phyloP scores from a whole-genome alignment of 495 filamentous ascomycete genomes.

The Letharia columbiana region DNA sequence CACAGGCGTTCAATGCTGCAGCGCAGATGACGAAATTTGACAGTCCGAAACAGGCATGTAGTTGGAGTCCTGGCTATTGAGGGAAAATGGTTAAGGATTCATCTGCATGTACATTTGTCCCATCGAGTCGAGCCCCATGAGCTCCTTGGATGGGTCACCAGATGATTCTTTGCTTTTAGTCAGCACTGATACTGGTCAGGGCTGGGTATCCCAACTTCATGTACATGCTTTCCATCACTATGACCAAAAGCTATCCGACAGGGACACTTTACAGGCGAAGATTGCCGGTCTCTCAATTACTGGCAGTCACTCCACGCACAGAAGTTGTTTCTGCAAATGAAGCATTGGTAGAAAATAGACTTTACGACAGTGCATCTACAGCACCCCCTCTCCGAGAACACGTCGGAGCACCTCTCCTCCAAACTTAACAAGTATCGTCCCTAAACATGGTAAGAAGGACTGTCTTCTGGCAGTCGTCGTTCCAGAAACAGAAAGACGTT shows the following conservation, averaged over 20 bases:
- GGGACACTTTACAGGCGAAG: too few species aligned
- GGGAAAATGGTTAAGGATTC: background rate
- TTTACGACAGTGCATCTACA: background rate
- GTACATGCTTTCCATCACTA: background rate
- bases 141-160: background rate
- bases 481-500: background rate
- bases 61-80: conserved; percentile 16
- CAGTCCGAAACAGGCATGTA: conserved; percentile 26
- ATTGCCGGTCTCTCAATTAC: background rate
- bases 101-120: background rate
- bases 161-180: background rate
- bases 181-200: background rate
- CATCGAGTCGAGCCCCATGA: background rate
- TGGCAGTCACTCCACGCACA: background rate
- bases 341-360: background rate
- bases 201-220: background rate
- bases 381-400: too few species aligned
- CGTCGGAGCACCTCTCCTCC: too few species aligned
- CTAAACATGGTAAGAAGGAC: too few species aligned
- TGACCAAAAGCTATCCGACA: background rate
- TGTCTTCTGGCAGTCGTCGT: background rate
- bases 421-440: too few species aligned
- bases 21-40: conserved; percentile 25
- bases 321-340: background rate
- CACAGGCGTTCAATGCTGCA: conserved; percentile 24